phyloP scores from a whole-genome alignment of 371 early-diverging fungal species.

The Haplosporangium sp. region DNA sequence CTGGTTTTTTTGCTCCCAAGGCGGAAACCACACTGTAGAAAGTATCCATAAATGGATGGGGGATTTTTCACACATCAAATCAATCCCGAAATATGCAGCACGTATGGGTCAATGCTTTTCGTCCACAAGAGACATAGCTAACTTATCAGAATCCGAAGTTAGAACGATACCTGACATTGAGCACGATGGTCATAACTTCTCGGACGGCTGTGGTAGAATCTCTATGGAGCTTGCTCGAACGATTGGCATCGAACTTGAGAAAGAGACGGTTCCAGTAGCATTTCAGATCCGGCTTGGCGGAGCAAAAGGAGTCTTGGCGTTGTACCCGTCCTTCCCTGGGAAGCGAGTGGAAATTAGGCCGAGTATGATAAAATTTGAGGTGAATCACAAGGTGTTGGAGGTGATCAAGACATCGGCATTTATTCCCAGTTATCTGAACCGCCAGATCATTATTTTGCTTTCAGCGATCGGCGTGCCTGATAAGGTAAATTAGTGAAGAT shows the following conservation, averaged over 20 bases:
- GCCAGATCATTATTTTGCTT: slow-evolving; percentile 78
- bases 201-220: slow-evolving; percentile 90
- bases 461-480: slow-evolving; percentile 74
- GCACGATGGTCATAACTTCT: slow-evolving; percentile 70
- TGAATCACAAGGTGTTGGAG: slow-evolving; percentile 70
- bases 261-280: slow-evolving; percentile 72
- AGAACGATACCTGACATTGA: slow-evolving; percentile 68
- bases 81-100: slow-evolving; percentile 78
- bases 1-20: slow-evolving; percentile 74
- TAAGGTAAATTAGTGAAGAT: slow-evolving; percentile 21
- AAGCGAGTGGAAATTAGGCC: slow-evolving; percentile 66
- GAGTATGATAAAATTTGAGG: slow-evolving; percentile 79
- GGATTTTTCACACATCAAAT: slow-evolving; percentile 72
- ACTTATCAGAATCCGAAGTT: slow-evolving; percentile 55
- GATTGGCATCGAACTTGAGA: slow-evolving; percentile 63
- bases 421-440: slow-evolving; percentile 76
- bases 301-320: slow-evolving; percentile 80
- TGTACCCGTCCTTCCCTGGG: slow-evolving; percentile 18
- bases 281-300: slow-evolving; percentile 88
- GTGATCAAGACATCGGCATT: slow-evolving; percentile 68
- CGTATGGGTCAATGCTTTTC: slow-evolving; percentile 87
- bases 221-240: slow-evolving; percentile 64
- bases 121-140: slow-evolving; percentile 66
- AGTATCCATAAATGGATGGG: slow-evolving; percentile 82
- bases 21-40: slow-evolving; percentile 57